These are phyloP conservation scores for Malus sylvestris DNA, from an alignment of 306 rosid genomes.

Conservation along the genomic window DNA sequence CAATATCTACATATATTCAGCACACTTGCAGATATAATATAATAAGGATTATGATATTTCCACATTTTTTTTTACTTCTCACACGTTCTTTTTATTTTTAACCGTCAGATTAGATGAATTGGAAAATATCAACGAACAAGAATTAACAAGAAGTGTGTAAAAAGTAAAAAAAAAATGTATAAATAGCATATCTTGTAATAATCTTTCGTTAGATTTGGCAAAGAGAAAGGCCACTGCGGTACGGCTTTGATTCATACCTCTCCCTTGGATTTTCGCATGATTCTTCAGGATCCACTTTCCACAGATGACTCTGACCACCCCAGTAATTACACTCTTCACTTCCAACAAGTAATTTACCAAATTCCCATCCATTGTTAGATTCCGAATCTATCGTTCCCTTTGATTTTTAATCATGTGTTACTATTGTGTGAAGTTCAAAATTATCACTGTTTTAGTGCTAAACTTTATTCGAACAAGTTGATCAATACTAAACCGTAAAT, in stretches of 20 bases:
- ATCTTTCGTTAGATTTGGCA: not conserved
- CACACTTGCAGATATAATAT: not conserved
- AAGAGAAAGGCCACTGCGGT: not conserved
- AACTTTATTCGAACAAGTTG: not conserved
- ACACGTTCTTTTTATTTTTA: no score
- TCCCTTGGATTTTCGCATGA: not conserved
- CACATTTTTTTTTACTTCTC: no score
- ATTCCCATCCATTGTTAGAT: not conserved
- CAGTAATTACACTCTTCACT: not conserved
- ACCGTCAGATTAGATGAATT: rapidly evolving
- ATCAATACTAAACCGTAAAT: no score
- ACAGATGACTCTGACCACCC: not conserved
- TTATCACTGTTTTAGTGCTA: not conserved
- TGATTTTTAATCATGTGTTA: no score
- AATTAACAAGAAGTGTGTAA: no score
- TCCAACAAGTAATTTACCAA: not conserved
- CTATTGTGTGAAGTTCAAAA: not conserved
- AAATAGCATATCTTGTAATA: rapidly evolving
- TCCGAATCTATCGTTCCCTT: not conserved
- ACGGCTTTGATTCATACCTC: slow-evolving; percentile 5
- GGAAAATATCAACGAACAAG: rapidly evolving
- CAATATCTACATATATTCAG: not conserved
- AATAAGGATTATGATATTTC: rapidly evolving
- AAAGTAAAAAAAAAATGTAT: no score
- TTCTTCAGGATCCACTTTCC: not conserved